Percentiles rank a stretch among this genome's conserved stretches.
phyloP scores from a whole-genome alignment of 495 filamentous ascomycete genomes.

The Talaromyces thailandensis region DNA sequence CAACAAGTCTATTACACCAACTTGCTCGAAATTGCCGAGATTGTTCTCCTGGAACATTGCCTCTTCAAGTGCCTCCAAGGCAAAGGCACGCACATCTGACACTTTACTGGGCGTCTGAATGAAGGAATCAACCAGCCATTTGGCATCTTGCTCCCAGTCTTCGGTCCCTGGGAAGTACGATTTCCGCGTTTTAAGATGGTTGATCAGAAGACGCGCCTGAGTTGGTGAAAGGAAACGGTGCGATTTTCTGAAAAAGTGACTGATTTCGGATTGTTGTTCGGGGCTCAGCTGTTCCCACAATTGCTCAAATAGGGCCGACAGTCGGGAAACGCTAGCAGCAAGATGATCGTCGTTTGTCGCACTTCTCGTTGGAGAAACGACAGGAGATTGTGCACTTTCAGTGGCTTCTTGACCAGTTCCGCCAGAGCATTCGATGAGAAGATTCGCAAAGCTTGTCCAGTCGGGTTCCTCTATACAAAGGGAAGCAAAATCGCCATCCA shows the following conservation, averaged over 20 bases:
- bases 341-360: conserved; percentile 14
- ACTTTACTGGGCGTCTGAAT: conserved; percentile 54
- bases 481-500: conserved; percentile 28
- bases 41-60: conserved; percentile 45
- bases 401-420: conserved; percentile 30
- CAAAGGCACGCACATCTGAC: conserved; percentile 56
- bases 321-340: conserved; percentile 27
- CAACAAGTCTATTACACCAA: conserved; percentile 30
- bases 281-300: conserved; percentile 32
- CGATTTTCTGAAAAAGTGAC: conserved; percentile 28
- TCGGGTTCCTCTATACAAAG: conserved; percentile 22
- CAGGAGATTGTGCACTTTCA: background rate
- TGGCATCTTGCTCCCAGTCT: conserved; percentile 57
- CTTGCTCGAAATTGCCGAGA: conserved; percentile 23
- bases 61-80: conserved; percentile 59
- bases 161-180: conserved; percentile 64
- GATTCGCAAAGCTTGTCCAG: conserved; percentile 24
- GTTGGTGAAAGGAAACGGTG: conserved; percentile 32
- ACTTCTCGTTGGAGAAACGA: background rate
- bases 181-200: conserved; percentile 27
- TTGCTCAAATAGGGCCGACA: conserved; percentile 28
- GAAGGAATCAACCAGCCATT: conserved; percentile 53
- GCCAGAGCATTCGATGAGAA: conserved; percentile 61
- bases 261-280: conserved; percentile 28
- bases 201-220: conserved; percentile 34